These are phyloP conservation scores for Trichocladium uniseriatum DNA, from an alignment of 495 filamentous ascomycete genomes.

Conservation along the genomic window DNA sequence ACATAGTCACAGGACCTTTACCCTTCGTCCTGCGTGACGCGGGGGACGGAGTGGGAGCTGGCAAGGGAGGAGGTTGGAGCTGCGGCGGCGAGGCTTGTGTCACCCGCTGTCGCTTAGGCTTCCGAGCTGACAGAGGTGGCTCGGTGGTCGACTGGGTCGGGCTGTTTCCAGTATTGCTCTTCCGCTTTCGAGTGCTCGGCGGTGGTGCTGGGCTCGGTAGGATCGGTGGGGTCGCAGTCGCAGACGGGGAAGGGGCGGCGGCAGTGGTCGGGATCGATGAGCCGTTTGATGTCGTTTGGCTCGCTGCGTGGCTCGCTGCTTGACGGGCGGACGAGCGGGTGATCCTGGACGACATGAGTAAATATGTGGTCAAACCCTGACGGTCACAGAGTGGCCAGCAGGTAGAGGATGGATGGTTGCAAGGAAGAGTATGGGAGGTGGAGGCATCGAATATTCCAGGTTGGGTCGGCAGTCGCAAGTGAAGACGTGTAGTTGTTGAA, in stretches of 20 bases:
- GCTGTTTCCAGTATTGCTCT: constrained; percentile 23
- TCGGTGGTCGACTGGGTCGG: constrained; percentile 24
- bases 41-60: constrained; percentile 15
- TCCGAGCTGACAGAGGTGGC: constrained; percentile 33
- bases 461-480: constrained; percentile 8
- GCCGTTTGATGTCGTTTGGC: constrained; percentile 44
- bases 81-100: constrained; percentile 23
- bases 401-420: constrained; percentile 1
- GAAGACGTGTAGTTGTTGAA: background rate
- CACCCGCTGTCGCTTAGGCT: constrained; percentile 44
- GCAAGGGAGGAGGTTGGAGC: constrained; percentile 18
- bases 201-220: too few species aligned
- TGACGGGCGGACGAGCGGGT: constrained; percentile 72
- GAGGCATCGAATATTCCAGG: background rate
- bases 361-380: constrained; percentile 22
- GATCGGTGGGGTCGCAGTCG: constrained; percentile 34
- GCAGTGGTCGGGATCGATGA: constrained; percentile 35
- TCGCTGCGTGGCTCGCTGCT: constrained; percentile 61
- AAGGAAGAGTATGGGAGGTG: background rate
- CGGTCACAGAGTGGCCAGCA: constrained; percentile 11
- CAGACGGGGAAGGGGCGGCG: constrained; percentile 30
- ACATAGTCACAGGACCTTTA: constrained; percentile 64
- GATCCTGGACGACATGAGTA: constrained; percentile 78
- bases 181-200: constrained; percentile 36
- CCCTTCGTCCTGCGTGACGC: constrained; percentile 50